Base-by-base conservation (phyloP, 306 rosid species). In the Lathyrus oleraceus region DNA sequence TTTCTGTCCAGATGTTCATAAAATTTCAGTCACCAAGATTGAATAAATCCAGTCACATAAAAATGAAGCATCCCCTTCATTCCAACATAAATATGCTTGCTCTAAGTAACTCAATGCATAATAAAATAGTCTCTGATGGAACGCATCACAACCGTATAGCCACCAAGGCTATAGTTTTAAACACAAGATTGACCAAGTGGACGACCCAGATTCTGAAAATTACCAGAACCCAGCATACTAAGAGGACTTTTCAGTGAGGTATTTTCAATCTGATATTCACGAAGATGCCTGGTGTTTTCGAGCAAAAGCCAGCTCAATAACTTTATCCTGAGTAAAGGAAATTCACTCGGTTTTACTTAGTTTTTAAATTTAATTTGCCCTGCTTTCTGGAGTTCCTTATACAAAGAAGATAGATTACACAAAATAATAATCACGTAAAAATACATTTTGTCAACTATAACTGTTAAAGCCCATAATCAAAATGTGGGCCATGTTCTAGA, bases 321-420 rank as follows among this genome's bases (percentile, higher is more conserved):
- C 38, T 32, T 6, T 32, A 32, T 32, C 38, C 38, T 32, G 38
- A 32, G 38, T 8, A 32, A 32, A 32, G 9, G 38, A 32, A 32
- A 32, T 32, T 28, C 38, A 1, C 38, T 32, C 38, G 6, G 38
- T 32, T 32, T 32, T 32, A 32, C 38, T 32, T 32, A 1, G 38
- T 32, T 32, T 32, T 32, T 7, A 32, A 32, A 6, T 32, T 32
- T 6, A 6, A 5, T 32, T 32, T 32, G 7, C 28, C 48, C 25
- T 36, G 56, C 69, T 69, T 79, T 61, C 25, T 19, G 21, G 17
- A 64, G 56, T 54, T 69, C 53, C 66, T 19, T 27, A 62, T 8
- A 20, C 23, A 23, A 43, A 30, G 28, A 40, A 27, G 59, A 43
- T 67, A 48, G 25, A 59, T 64, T 32, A 32, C 7, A 32, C 32